These are phyloP conservation scores for Cryptococcus hybrid DNA, from an alignment of 1,284 basidiomycete species.

Conservation along the genomic window DNA sequence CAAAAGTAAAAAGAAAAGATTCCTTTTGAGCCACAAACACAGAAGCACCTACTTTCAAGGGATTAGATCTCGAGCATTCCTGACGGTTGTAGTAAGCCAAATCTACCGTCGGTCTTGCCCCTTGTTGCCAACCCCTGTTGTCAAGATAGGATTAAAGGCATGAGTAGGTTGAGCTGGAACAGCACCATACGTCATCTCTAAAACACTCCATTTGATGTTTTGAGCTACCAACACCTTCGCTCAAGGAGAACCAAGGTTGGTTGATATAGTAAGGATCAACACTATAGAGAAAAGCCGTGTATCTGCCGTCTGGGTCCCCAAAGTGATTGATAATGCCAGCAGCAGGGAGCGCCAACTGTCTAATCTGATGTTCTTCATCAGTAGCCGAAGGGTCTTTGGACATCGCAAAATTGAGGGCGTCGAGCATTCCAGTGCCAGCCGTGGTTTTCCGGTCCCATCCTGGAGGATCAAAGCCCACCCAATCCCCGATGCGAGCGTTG, in stretches of 20 bases:
- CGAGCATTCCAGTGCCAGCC: constrained; percentile 24
- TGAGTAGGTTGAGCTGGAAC: not conserved
- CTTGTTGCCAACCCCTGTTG: not conserved
- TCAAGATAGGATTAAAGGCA: not conserved
- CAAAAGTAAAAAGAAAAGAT: not conserved
- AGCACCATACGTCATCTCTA: not conserved
- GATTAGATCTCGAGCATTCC: no score
- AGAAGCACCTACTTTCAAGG: not conserved
- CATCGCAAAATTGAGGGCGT: constrained; percentile 35
- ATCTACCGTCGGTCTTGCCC: not conserved
- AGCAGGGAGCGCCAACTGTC: constrained; percentile 22
- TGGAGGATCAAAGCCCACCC: constrained; percentile 6
- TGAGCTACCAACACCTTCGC: not conserved
- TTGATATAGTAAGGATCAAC: constrained; percentile 1
- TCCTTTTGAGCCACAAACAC: not conserved
- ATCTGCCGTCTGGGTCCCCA: constrained; percentile 35
- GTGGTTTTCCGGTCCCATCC: constrained; percentile 22
- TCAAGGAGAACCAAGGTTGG: not conserved
- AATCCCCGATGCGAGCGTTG: constrained; percentile 16
- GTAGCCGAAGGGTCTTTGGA: constrained; percentile 8
- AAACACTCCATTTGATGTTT: not conserved
- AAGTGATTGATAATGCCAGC: constrained; percentile 27
- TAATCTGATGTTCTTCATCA: constrained; percentile 2
- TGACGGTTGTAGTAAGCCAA: not conserved
- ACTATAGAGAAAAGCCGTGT: constrained; percentile 20